A percentile compares a stretch with the other conserved stretches of the same genome.
These are phyloP conservation scores for Penicillium sclerotigenum DNA, from an alignment of 2,329 filamentous ascomycete genomes.

Conservation along the genomic window DNA sequence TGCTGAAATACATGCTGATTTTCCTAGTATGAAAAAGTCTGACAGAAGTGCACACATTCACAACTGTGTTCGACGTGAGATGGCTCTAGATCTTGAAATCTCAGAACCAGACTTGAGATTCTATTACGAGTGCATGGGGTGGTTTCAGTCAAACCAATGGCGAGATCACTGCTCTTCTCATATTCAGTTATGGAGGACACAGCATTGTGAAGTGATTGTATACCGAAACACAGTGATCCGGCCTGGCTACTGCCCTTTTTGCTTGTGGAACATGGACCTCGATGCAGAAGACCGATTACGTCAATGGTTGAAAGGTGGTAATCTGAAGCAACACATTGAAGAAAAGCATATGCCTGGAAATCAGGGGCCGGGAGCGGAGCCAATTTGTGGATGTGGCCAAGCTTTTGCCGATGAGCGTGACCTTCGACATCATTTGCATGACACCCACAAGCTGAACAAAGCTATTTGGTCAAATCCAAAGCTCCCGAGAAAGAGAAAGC, in stretches of 20 bases:
- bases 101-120: slow-evolving; percentile 10
- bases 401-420: too few relatives aligned
- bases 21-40: slow-evolving; percentile 11
- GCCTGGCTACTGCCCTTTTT: slow-evolving; percentile 14
- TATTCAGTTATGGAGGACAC: slow-evolving; percentile 11
- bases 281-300: slow-evolving; percentile 2
- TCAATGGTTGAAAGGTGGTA: too few relatives aligned
- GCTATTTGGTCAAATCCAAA: too few relatives aligned
- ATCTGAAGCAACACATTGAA: too few relatives aligned
- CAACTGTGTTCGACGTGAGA: slow-evolving; percentile 12
- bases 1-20: slow-evolving; percentile 9
- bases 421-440: too few relatives aligned
- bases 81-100: slow-evolving; percentile 8
- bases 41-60: slow-evolving; percentile 18
- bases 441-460: too few relatives aligned
- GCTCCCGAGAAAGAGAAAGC: too few relatives aligned
- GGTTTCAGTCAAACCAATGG: slow-evolving; percentile 8
- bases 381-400: too few relatives aligned
- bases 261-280: slow-evolving; percentile 7
- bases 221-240: slow-evolving; percentile 15
- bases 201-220: slow-evolving; percentile 15
- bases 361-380: too few relatives aligned
- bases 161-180: slow-evolving; percentile 12
- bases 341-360: too few relatives aligned
- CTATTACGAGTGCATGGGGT: slow-evolving; percentile 19